A percentile compares a stretch with the other conserved stretches of the same genome.
These are phyloP conservation scores for Stephania japonica DNA, from an alignment of 164 flowering plant species.

Conservation along the genomic window DNA sequence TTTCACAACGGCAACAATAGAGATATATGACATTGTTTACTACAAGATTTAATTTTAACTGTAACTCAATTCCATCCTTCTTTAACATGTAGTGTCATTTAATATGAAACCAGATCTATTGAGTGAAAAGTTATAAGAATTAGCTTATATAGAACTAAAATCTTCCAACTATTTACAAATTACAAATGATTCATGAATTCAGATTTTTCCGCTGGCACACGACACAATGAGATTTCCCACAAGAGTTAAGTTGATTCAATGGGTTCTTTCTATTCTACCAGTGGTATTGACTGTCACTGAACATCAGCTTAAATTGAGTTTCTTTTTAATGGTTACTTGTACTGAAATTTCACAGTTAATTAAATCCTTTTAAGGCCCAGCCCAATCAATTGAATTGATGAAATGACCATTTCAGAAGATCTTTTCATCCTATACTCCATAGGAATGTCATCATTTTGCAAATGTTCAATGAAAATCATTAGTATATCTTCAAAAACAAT, in stretches of 20 bases:
- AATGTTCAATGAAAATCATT: not conserved
- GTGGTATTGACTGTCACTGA: not conserved
- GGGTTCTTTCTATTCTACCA: not conserved
- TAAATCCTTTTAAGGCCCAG: not conserved
- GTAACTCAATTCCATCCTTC: not conserved
- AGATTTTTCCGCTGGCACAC: not conserved
- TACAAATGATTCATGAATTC: not conserved
- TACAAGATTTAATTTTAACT: not conserved
- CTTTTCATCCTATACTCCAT: not conserved
- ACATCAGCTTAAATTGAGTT: not conserved
- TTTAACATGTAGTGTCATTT: not conserved
- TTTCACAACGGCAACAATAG: not conserved
- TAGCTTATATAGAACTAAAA: not conserved
- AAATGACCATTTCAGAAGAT: not conserved
- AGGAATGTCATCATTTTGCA: not conserved
- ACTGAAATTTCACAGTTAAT: not conserved
- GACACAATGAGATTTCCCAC: not conserved
- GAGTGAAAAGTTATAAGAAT: not conserved
- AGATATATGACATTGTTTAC: not conserved
- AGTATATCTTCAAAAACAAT: not conserved
- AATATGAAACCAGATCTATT: not conserved
- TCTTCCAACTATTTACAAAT: not conserved
- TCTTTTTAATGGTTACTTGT: not conserved
- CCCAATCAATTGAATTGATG: too few species aligned
- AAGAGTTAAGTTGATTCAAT: not conserved